Evolutionary conservation across 306 rosid genomes (phyloP).

Genomic region (Citrullus colocynthis): DNA sequence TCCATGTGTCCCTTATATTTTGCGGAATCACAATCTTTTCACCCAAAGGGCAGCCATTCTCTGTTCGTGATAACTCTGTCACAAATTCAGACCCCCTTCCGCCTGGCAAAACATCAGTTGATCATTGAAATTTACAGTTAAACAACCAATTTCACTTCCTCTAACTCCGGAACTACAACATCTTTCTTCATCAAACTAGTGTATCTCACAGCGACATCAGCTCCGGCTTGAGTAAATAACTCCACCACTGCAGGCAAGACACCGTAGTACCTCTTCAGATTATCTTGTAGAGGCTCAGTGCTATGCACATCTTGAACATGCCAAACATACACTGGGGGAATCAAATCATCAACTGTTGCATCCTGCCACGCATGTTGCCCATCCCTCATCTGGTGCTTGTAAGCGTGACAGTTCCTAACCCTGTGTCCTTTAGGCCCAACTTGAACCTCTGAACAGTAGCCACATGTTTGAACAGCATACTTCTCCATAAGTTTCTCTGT

Average conservation of each 20-base stretch:
- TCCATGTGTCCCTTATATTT: no score
- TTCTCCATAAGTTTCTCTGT: slow-evolving; percentile 43
- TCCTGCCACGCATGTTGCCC: slow-evolving; percentile 79
- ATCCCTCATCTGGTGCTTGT: slow-evolving; percentile 76
- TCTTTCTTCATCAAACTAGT: slow-evolving; percentile 39
- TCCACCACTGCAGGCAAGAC: slow-evolving; percentile 67
- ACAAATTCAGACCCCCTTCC: background rate
- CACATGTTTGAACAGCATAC: slow-evolving; percentile 59
- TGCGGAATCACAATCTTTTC: no score
- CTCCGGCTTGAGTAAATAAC: slow-evolving; percentile 54
- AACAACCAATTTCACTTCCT: slow-evolving; percentile 55
- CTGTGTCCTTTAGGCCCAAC: slow-evolving; percentile 71
- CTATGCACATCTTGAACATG: slow-evolving; percentile 32
- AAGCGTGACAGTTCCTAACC: slow-evolving; percentile 54
- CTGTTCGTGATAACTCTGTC: background rate
- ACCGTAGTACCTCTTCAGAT: slow-evolving; percentile 46
- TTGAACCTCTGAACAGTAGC: slow-evolving; percentile 63
- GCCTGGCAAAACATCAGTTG: background rate
- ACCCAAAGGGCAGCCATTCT: no score
- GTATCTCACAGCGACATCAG: slow-evolving; percentile 24
- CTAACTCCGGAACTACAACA: slow-evolving; percentile 40
- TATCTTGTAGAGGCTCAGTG: slow-evolving; percentile 32
- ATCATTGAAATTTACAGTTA: background rate
- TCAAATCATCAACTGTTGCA: slow-evolving; percentile 44
- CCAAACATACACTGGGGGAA: slow-evolving; percentile 54